A percentile compares a stretch with the other conserved stretches of the same genome.
These are phyloP conservation scores for Spathaspora girioi DNA, from an alignment of 805 yeast genomes.

Conservation along the genomic window DNA sequence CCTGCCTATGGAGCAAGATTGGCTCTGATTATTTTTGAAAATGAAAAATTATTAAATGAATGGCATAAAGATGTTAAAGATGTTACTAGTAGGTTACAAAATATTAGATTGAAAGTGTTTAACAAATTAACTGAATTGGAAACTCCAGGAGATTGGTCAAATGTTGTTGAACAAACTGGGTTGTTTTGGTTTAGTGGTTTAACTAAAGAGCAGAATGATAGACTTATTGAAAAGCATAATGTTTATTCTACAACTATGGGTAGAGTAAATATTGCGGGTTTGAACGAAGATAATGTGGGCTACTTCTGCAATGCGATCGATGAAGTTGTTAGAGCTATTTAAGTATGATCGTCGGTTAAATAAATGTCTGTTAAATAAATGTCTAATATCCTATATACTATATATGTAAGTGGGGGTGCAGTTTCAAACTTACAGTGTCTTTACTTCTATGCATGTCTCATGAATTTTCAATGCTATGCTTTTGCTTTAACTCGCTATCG, in stretches of 20 bases:
- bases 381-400: neutral
- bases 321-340: slow-evolving; percentile 25
- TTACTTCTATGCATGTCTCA: neutral
- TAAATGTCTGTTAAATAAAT: neutral
- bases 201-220: slow-evolving; percentile 26
- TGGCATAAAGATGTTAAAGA: slow-evolving; percentile 36
- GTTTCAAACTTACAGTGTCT: neutral
- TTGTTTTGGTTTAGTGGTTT: slow-evolving; percentile 45
- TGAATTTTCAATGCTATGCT: too few species aligned
- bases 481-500: too few species aligned
- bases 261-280: slow-evolving; percentile 44
- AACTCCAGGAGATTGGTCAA: slow-evolving; percentile 44
- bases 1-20: slow-evolving; percentile 47
- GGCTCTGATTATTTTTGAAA: slow-evolving; percentile 28
- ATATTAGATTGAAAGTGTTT: slow-evolving; percentile 26
- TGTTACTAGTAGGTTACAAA: slow-evolving; percentile 28
- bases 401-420: too few species aligned
- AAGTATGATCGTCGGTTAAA: too few species aligned
- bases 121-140: slow-evolving; percentile 26
- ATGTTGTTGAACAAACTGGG: slow-evolving; percentile 34
- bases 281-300: slow-evolving; percentile 36
- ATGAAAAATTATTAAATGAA: slow-evolving; percentile 16
- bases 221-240: slow-evolving; percentile 31
- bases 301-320: slow-evolving; percentile 35
- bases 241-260: slow-evolving; percentile 37